Base-by-base conservation (phyloP, 352 stramenopile genomes). In the Phytophthora sp. region DNA sequence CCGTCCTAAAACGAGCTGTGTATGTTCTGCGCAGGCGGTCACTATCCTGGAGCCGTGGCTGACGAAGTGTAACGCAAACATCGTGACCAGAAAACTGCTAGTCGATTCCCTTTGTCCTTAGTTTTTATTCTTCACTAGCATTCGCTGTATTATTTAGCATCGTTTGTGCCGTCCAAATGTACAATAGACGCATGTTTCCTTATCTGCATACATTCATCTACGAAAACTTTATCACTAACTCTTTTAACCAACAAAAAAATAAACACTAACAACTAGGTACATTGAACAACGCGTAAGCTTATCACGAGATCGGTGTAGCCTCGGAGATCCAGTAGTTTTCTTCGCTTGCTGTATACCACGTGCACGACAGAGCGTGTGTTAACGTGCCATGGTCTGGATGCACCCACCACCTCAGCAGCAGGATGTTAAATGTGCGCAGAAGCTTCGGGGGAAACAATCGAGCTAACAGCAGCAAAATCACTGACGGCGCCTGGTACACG, bases 241-340 rank as follows among this genome's bases (percentile, higher is more conserved):
- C n/a, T n/a, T n/a, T n/a, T n/a, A n/a, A n/a, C n/a, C n/a, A n/a
- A n/a, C n/a, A n/a, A n/a, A n/a, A n/a, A n/a, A n/a, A n/a, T n/a
- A n/a, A n/a, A n/a, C n/a, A n/a, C n/a, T n/a, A n/a, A n/a, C n/a
- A n/a, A n/a, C n/a, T n/a, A n/a, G n/a, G n/a, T n/a, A n/a, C n/a
- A n/a, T n/a, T n/a, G n/a, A n/a, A n/a, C n/a, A n/a, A n/a, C n/a
- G n/a, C n/a, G n/a, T n/a, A n/a, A n/a, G n/a, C n/a, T 23, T 54
- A 10, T 30, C 42, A 68, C 9, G 59, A 62, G 21, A 74, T 62
- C 1, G 57, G 50, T 12, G 58, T 67, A n/a, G 66, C 62, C 13
- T 66, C 57, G 9, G 66, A 72, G 23, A 72, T 62, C 51, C 55
- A 69, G 41, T 76, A 66, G 42, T 72, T 69, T 41, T 76, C 66